phyloP scores from a whole-genome alignment of 2,329 filamentous ascomycete species.

The Metarhizium album region DNA sequence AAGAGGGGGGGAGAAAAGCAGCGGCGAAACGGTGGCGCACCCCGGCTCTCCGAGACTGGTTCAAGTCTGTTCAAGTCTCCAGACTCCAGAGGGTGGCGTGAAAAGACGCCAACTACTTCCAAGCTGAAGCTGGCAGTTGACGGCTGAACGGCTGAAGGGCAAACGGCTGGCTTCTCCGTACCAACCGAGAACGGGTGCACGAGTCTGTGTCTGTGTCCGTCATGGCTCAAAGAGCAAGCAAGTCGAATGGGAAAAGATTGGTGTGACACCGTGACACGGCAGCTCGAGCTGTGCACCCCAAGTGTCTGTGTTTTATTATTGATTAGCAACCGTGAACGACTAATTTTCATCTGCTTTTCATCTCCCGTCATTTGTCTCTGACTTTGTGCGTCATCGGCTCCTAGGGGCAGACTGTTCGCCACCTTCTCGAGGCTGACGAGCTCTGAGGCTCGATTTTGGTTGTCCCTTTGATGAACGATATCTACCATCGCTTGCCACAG shows the following conservation, averaged over 20 bases:
- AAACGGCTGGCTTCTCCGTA: too few relatives aligned
- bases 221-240: too few relatives aligned
- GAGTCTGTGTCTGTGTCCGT: too few relatives aligned
- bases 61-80: neutral
- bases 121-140: too few relatives aligned
- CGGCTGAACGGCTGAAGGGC: too few relatives aligned
- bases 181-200: too few relatives aligned
- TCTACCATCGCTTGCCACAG: neutral
- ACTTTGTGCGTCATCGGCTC: neutral
- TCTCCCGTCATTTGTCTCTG: neutral
- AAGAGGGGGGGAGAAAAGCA: too few relatives aligned
- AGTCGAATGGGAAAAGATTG: neutral
- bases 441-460: neutral
- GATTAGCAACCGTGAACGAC: neutral
- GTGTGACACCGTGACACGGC: neutral
- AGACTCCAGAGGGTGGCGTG: neutral
- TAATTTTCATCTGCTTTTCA: neutral
- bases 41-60: neutral
- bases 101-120: neutral
- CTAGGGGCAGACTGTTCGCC: neutral
- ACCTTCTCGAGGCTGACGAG: neutral
- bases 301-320: neutral
- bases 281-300: neutral
- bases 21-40: neutral
- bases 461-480: neutral